A percentile compares a stretch with the other conserved stretches of the same genome.
These are phyloP conservation scores for Hymenoscyphus salicellus DNA, from an alignment of 2,329 filamentous ascomycete species.

Conservation along the genomic window DNA sequence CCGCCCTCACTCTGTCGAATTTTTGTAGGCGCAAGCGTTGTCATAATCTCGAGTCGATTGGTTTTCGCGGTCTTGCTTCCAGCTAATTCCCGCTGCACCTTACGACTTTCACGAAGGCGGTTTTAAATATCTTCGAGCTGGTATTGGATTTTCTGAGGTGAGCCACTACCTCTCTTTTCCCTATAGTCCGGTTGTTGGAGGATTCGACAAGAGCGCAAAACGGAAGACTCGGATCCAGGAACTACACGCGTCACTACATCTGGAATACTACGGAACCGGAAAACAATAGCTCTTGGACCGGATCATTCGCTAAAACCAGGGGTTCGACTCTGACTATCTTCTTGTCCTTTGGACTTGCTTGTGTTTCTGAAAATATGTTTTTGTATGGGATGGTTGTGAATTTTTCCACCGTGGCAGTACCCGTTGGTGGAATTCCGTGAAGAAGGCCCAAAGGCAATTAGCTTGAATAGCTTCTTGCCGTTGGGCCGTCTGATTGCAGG, in stretches of 20 bases:
- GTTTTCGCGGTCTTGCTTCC: constrained; percentile 23
- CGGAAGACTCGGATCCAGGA: background rate
- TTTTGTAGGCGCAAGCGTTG: constrained; percentile 34
- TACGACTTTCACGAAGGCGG: constrained; percentile 28
- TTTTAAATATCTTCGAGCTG: constrained; percentile 29
- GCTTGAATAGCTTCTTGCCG: background rate
- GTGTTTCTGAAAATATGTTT: background rate
- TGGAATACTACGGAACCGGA: too few species aligned
- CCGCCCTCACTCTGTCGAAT: constrained; percentile 27
- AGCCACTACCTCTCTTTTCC: constrained; percentile 19
- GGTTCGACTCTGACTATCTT: background rate
- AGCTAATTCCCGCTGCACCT: constrained; percentile 26
- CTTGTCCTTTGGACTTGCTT: background rate
- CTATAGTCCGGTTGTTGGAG: constrained; percentile 25
- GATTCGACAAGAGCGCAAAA: constrained; percentile 5
- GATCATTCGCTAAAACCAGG: background rate
- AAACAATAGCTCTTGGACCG: too few species aligned
- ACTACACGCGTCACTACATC: background rate
- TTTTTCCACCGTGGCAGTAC: background rate
- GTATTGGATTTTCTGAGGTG: constrained; percentile 31
- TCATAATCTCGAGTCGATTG: constrained; percentile 30
- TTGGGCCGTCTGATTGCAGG: background rate
- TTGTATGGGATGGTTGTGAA: background rate
- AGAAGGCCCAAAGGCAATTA: background rate
- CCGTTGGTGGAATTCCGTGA: background rate